phyloP scores from a whole-genome alignment of 2,329 filamentous ascomycete species.

The Ceratocystis smalleyi region DNA sequence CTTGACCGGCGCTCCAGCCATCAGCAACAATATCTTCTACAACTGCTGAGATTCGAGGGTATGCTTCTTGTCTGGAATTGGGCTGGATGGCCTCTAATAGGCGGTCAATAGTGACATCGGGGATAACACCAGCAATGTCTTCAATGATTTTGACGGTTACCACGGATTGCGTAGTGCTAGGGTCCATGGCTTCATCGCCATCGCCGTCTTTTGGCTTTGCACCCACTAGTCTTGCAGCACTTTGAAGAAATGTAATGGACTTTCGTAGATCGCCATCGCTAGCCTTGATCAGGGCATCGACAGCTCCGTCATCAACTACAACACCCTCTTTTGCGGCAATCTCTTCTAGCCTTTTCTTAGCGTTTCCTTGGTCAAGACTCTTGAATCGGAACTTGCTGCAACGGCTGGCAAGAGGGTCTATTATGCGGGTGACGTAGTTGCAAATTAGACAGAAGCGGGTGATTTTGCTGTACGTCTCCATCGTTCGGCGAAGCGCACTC shows the following conservation, averaged over 20 bases:
- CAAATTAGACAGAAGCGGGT: conserved; percentile 95
- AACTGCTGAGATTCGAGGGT: conserved; percentile 58
- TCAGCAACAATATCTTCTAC: conserved; percentile 88
- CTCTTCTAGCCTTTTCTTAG: conserved; percentile 59
- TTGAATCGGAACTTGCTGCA: conserved; percentile 99
- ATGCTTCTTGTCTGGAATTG: conserved; percentile 45
- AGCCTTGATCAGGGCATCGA: conserved; percentile 71
- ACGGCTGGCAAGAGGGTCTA: conserved; percentile 81
- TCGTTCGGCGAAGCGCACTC: conserved; percentile 77
- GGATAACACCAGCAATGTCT: conserved; percentile 93
- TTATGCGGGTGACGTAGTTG: conserved; percentile 97
- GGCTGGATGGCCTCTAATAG: conserved; percentile 66
- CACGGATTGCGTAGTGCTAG: conserved; percentile 31
- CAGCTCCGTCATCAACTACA: conserved; percentile 56
- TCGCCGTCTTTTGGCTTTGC: conserved; percentile 38
- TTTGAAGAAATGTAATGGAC: conserved; percentile 91
- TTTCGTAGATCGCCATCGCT: conserved; percentile 91
- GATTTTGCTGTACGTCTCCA: conserved; percentile 96
- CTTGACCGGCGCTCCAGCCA: conserved; percentile 88
- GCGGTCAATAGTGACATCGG: conserved; percentile 51
- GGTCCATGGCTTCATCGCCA: conserved; percentile 48
- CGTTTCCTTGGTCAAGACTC: conserved; percentile 75
- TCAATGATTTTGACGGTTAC: conserved; percentile 72
- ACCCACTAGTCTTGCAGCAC: conserved; percentile 75
- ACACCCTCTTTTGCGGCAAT: conserved; percentile 74